Conservation (phyloP, 2,329 filamentous ascomycete species). For the Coniochaeta prunicola region DNA sequence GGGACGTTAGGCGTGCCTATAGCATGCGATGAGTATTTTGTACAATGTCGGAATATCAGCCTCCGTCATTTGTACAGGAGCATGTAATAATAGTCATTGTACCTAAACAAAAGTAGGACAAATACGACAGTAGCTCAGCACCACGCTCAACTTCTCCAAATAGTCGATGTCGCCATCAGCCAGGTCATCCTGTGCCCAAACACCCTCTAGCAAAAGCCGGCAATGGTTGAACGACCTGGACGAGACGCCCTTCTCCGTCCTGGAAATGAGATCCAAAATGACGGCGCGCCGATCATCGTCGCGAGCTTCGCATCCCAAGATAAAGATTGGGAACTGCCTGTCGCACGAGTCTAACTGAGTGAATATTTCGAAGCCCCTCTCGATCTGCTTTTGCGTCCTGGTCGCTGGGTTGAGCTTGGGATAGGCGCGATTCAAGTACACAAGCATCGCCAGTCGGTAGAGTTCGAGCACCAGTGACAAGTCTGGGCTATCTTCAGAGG, state of each 20-base stretch:
- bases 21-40: no score
- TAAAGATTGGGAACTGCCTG: slow-evolving; percentile 17
- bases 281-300: slow-evolving; percentile 14
- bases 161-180: slow-evolving; percentile 5
- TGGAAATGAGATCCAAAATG: slow-evolving; percentile 20
- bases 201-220: slow-evolving; percentile 15
- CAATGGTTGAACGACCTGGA: slow-evolving; percentile 14
- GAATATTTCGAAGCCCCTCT: slow-evolving; percentile 18
- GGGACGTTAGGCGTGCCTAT: no score
- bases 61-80: background rate
- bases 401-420: slow-evolving; percentile 4
- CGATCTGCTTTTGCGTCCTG: slow-evolving; percentile 11
- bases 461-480: slow-evolving; percentile 12
- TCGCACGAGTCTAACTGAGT: slow-evolving; percentile 11
- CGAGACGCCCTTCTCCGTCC: slow-evolving; percentile 10
- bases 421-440: slow-evolving; percentile 21
- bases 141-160: slow-evolving; percentile 8
- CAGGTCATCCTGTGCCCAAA: slow-evolving; percentile 29
- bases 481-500: slow-evolving; percentile 3
- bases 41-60: no score
- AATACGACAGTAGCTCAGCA: slow-evolving; percentile 10
- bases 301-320: slow-evolving; percentile 19
- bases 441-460: slow-evolving; percentile 17
- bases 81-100: no score
- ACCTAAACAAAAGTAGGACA: slow-evolving; percentile 19